phyloP scores from a whole-genome alignment of 2,329 filamentous ascomycete genomes.

The Ophiostoma sp. region DNA sequence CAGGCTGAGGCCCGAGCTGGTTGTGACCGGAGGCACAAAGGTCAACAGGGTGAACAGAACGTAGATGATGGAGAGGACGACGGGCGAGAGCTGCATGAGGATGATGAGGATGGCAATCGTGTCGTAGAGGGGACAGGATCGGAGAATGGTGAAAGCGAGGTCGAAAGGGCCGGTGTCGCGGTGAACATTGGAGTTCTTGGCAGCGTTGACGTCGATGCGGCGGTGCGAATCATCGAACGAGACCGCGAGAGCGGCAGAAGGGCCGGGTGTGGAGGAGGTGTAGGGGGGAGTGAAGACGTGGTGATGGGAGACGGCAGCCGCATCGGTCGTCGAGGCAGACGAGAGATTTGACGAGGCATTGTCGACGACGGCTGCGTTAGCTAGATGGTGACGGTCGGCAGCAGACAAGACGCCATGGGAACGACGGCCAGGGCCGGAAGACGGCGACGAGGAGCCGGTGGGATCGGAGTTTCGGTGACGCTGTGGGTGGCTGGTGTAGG shows the following conservation, averaged over 20 bases:
- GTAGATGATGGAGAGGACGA: slow-evolving; percentile 83
- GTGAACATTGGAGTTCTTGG: slow-evolving; percentile 61
- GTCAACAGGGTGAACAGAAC: slow-evolving; percentile 88
- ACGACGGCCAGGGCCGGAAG: not conserved
- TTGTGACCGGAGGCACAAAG: slow-evolving; percentile 78
- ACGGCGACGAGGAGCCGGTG: not conserved
- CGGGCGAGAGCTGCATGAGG: slow-evolving; percentile 83
- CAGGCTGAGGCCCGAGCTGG: slow-evolving; percentile 72
- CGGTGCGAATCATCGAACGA: slow-evolving; percentile 49
- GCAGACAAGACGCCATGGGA: not conserved
- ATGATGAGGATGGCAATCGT: slow-evolving; percentile 96
- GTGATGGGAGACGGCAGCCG: slow-evolving; percentile 31
- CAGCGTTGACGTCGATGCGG: slow-evolving; percentile 64
- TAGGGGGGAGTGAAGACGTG: slow-evolving; percentile 25
- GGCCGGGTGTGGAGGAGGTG: slow-evolving; percentile 31
- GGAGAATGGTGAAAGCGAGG: slow-evolving; percentile 78
- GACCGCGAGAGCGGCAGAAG: slow-evolving; percentile 31
- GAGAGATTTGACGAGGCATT: slow-evolving; percentile 36
- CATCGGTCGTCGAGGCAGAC: slow-evolving; percentile 42
- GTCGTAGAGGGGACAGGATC: slow-evolving; percentile 84
- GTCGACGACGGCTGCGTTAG: slow-evolving; percentile 12
- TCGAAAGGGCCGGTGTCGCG: slow-evolving; percentile 68
- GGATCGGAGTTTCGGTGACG: slow-evolving; percentile 22
- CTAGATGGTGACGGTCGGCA: slow-evolving; percentile 3
- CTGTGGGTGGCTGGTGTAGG: slow-evolving; percentile 16